Conservation (phyloP, 805 yeast species). For the Metschnikowia noctiluminum region DNA sequence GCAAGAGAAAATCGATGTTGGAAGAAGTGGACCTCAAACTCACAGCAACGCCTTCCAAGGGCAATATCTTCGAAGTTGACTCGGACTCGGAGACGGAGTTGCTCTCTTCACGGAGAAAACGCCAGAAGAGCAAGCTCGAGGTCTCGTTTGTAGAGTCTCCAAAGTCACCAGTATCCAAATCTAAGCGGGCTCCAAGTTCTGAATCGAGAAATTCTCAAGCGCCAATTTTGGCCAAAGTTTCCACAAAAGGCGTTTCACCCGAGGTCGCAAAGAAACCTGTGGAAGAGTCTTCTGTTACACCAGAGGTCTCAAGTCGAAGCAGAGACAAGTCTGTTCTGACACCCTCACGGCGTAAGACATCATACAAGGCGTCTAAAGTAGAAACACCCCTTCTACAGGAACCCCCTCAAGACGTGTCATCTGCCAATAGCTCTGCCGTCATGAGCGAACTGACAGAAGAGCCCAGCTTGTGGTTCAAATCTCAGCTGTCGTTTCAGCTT, state of each 20-base stretch:
- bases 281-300: background rate
- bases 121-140: constrained; percentile 2
- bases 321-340: background rate
- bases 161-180: background rate
- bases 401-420: background rate
- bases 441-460: constrained; percentile 7
- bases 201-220: no score
- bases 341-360: background rate
- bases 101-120: constrained; percentile 14
- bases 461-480: constrained; percentile 7
- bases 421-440: constrained; percentile 2
- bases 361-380: background rate
- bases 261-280: background rate
- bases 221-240: no score
- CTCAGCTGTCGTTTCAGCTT: constrained; percentile 5
- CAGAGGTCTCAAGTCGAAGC: background rate
- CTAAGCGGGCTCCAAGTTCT: background rate
- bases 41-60: constrained; percentile 13
- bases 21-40: constrained; percentile 9
- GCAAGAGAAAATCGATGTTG: constrained; percentile 15
- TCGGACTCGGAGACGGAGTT: constrained; percentile 16
- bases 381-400: constrained; percentile 4
- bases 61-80: constrained; percentile 18
- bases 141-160: background rate
- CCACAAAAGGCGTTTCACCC: no score